phyloP scores from a whole-genome alignment of 2,329 filamentous ascomycete species.

The Verticillium nonalfalfae region DNA sequence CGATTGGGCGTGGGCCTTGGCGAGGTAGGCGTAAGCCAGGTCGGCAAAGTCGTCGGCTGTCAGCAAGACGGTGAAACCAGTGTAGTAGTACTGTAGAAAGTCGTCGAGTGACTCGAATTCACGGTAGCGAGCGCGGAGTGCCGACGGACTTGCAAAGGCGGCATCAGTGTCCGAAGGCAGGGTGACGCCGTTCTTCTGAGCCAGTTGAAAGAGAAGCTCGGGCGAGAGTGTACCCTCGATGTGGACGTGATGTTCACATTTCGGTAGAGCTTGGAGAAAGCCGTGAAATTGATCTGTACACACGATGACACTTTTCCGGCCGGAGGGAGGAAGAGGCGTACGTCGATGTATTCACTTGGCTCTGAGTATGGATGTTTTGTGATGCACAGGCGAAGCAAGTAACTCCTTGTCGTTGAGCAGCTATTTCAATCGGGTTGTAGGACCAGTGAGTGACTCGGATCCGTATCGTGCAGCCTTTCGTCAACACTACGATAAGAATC shows the following conservation, averaged over 20 bases:
- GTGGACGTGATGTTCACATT: conserved; percentile 79
- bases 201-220: conserved; percentile 62
- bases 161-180: conserved; percentile 49
- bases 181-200: conserved; percentile 56
- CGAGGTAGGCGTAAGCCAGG: conserved; percentile 67
- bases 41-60: conserved; percentile 63
- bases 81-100: conserved; percentile 74
- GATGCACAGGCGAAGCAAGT: too few relatives aligned
- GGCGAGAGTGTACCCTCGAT: conserved; percentile 71
- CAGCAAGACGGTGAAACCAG: conserved; percentile 65
- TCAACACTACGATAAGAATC: too few relatives aligned
- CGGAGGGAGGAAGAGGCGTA: too few relatives aligned
- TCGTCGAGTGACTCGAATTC: conserved; percentile 67
- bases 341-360: not conserved
- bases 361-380: not conserved
- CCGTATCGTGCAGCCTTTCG: too few relatives aligned
- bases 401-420: too few relatives aligned
- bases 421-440: too few relatives aligned
- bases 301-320: conserved; percentile 29
- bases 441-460: too few relatives aligned
- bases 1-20: conserved; percentile 54
- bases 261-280: conserved; percentile 62
- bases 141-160: conserved; percentile 53
- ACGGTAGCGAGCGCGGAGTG: conserved; percentile 58
- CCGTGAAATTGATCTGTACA: conserved; percentile 46